phyloP scores from a whole-genome alignment of 495 filamentous ascomycete genomes.

The Aspergillus taichungensis region DNA sequence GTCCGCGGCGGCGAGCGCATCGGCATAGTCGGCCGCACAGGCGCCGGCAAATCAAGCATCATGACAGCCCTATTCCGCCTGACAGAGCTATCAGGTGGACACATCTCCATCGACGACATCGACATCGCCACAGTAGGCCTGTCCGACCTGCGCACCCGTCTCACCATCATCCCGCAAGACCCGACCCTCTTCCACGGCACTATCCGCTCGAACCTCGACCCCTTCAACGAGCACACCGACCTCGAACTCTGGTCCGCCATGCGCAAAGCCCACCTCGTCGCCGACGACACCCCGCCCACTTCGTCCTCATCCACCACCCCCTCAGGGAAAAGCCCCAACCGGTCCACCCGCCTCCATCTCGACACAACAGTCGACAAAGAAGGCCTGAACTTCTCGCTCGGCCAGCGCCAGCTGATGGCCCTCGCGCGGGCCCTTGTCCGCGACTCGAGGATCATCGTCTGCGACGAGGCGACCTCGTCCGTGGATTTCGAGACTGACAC shows the following conservation, averaged over 20 bases:
- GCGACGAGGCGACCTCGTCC: constrained; percentile 86
- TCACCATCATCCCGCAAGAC: constrained; percentile 95
- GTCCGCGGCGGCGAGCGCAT: constrained; percentile 81
- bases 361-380: constrained; percentile 86
- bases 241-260: constrained; percentile 82
- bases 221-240: constrained; percentile 81
- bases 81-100: constrained; percentile 74
- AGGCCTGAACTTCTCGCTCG: constrained; percentile 92
- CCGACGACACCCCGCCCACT: constrained; percentile 22
- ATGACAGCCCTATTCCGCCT: constrained; percentile 90
- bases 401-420: constrained; percentile 93
- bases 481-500: constrained; percentile 96
- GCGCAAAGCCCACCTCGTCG: constrained; percentile 69
- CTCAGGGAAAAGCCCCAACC: constrained; percentile 9
- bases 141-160: constrained; percentile 73
- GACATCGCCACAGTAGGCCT: constrained; percentile 81
- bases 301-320: constrained; percentile 11
- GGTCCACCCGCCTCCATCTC: constrained; percentile 56
- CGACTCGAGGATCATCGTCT: constrained; percentile 82
- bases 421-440: constrained; percentile 84
- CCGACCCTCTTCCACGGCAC: constrained; percentile 92
- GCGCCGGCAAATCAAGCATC: constrained; percentile 90
- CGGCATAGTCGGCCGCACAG: constrained; percentile 88
- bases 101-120: constrained; percentile 82
- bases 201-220: constrained; percentile 83